Evolutionary conservation across 352 stramenopile genomes (phyloP).

Genomic region (Globisporangium splendens): DNA sequence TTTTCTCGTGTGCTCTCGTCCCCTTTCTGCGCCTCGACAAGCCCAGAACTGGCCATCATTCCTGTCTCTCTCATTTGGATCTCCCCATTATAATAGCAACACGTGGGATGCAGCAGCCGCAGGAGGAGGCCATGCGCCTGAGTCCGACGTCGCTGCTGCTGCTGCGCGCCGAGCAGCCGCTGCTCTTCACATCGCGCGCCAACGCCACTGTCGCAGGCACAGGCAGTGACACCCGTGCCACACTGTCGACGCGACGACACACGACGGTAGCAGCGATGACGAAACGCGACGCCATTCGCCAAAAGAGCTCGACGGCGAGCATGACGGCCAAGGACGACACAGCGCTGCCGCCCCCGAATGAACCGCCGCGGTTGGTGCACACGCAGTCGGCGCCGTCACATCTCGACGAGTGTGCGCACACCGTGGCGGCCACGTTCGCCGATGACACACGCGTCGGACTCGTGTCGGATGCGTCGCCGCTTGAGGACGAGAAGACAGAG

Average conservation of each 20-base stretch:
- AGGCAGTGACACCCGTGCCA: neutral
- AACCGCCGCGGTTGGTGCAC: constrained; percentile 1
- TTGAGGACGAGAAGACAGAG: neutral
- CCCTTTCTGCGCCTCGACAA: too few relatives aligned
- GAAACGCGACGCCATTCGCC: neutral
- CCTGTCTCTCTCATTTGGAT: too few relatives aligned
- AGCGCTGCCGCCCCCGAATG: neutral
- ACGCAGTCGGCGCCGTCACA: constrained; percentile 14
- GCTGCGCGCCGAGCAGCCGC: neutral
- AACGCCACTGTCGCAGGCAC: neutral
- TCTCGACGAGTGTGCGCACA: neutral
- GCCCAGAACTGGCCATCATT: too few relatives aligned
- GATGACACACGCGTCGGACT: neutral
- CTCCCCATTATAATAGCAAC: too few relatives aligned
- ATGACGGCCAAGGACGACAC: neutral
- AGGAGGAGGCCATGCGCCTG: neutral
- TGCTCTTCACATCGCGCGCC: neutral
- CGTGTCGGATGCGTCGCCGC: too few relatives aligned
- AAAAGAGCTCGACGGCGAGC: neutral
- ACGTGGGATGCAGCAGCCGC: neutral
- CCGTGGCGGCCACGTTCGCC: neutral
- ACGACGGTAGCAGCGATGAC: neutral
- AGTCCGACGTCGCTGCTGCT: constrained; percentile 1
- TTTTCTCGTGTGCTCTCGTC: too few relatives aligned
- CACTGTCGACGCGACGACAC: too few relatives aligned